Evolutionary conservation across 768 basidiomycete genomes (phyloP).

Genomic region (Lactarius akahatsu): DNA sequence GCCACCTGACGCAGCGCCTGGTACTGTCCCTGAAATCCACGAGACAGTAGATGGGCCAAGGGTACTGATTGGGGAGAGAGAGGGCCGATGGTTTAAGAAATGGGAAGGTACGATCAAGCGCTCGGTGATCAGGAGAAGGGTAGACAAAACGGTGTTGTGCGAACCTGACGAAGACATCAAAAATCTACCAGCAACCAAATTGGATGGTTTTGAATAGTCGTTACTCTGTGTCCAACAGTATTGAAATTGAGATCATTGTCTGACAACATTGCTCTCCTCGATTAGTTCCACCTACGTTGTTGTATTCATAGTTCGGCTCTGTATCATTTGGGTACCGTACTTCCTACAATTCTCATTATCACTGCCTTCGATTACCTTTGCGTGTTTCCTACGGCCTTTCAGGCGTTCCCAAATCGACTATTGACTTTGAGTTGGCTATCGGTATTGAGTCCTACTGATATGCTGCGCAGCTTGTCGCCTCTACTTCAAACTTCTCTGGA

Average conservation of each 20-base stretch:
- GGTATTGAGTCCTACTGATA: constrained; percentile 54
- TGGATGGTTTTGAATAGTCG: constrained; percentile 10
- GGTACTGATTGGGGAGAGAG: constrained; percentile 56
- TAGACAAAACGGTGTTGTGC: constrained; percentile 25
- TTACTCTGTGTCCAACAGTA: too few relatives aligned
- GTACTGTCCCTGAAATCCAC: constrained; percentile 13
- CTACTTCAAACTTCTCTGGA: too few relatives aligned
- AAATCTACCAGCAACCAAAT: constrained; percentile 4
- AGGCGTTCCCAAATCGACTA: constrained; percentile 5
- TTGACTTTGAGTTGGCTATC: constrained; percentile 38
- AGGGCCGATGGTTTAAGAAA: constrained; percentile 74
- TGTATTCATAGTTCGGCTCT: background rate
- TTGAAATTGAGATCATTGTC: background rate
- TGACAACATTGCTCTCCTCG: constrained; percentile 22
- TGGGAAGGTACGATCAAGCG: constrained; percentile 72
- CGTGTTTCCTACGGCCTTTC: constrained; percentile 23
- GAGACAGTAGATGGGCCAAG: constrained; percentile 38
- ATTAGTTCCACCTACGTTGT: background rate
- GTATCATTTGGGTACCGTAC: constrained; percentile 44
- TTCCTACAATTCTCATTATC: constrained; percentile 50
- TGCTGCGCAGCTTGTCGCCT: constrained; percentile 53
- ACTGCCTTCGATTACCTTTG: constrained; percentile 57
- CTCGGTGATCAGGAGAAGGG: constrained; percentile 44
- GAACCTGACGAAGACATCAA: constrained; percentile 24
- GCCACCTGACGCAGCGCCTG: background rate